These are phyloP conservation scores for Amanita fuliginea DNA, from an alignment of 768 basidiomycete genomes.

Conservation along the genomic window DNA sequence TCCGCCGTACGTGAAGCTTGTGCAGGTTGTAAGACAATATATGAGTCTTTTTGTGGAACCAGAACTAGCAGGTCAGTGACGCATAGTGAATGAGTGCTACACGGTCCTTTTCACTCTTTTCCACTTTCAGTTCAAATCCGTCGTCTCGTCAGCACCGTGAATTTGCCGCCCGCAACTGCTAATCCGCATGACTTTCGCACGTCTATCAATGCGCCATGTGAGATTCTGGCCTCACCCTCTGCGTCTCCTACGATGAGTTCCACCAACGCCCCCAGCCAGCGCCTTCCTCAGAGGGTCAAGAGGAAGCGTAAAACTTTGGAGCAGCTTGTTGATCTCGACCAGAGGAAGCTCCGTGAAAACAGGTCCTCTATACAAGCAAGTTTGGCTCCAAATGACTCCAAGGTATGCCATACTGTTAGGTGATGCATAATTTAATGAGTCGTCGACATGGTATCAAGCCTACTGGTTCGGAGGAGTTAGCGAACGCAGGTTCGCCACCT, in stretches of 20 bases:
- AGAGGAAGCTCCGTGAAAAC: conserved; percentile 2
- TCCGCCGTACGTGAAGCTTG: conserved; percentile 22
- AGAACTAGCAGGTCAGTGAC: conserved; percentile 19
- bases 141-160: neutral
- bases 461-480: neutral
- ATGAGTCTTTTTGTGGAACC: conserved; percentile 22
- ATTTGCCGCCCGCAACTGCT: neutral
- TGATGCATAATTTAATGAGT: neutral
- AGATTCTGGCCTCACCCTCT: neutral
- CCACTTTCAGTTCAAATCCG: neutral
- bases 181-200: neutral
- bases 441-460: neutral
- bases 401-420: neutral
- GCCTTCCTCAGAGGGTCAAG: neutral
- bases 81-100: neutral
- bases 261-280: neutral
- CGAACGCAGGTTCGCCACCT: neutral
- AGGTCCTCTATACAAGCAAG: too few species aligned
- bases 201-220: neutral
- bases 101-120: neutral
- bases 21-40: conserved; percentile 20
- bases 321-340: conserved; percentile 1
- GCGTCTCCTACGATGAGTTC: neutral
- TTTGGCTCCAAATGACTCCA: neutral
- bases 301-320: conserved; percentile 4